Evolutionary conservation across 495 filamentous ascomycete genomes (phyloP).

Genomic region (Hypoxylon perforatum): DNA sequence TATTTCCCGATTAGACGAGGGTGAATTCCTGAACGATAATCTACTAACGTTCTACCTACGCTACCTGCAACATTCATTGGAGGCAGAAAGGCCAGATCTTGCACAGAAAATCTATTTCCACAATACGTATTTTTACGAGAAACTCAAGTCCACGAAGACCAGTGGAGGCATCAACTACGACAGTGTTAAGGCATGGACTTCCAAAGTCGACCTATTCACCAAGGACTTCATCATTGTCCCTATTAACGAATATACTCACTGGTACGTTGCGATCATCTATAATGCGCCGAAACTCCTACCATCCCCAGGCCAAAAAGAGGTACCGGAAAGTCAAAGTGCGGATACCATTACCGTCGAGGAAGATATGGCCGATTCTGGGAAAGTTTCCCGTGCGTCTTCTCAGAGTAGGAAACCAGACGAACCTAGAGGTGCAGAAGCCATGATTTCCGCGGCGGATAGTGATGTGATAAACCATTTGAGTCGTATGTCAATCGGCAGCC

Average conservation of each 20-base stretch:
- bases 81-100: constrained; percentile 64
- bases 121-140: constrained; percentile 91
- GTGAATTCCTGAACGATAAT: constrained; percentile 93
- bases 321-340: constrained; percentile 27
- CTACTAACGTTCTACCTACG: constrained; percentile 87
- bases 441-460: constrained; percentile 13
- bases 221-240: constrained; percentile 93
- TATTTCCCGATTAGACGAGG: constrained; percentile 80
- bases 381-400: constrained; percentile 5
- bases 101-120: constrained; percentile 82
- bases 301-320: constrained; percentile 40
- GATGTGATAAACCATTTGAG: constrained; percentile 35
- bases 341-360: constrained; percentile 28
- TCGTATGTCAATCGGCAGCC: constrained; percentile 42
- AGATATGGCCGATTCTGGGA: constrained; percentile 17
- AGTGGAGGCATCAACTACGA: constrained; percentile 75
- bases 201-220: constrained; percentile 83
- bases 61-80: constrained; percentile 74
- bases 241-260: constrained; percentile 87
- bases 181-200: constrained; percentile 88
- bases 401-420: constrained; percentile 9
- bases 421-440: background rate
- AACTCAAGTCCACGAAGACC: constrained; percentile 68
- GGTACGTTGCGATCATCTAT: constrained; percentile 97
- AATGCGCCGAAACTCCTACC: constrained; percentile 73